Base-by-base conservation (phyloP, 371 early-diverging fungal genomes). In the Sporodiniella umbellata region DNA sequence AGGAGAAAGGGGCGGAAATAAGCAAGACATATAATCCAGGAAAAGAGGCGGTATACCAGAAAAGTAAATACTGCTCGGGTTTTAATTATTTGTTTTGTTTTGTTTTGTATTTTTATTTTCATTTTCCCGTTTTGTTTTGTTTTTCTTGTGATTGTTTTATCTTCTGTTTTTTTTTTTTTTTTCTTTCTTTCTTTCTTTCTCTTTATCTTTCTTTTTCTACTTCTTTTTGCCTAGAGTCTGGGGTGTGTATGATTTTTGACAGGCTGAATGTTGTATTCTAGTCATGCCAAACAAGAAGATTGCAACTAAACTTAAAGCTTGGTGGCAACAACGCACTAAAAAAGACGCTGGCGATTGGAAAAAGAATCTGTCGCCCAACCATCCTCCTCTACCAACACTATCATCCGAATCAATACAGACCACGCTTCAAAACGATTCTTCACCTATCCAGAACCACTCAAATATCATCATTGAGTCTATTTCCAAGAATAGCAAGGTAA, bases 51-150 rank as follows among this genome's bases (percentile, higher is more conserved):
- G 33, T 43, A 53, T 58, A 22, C 59, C 53, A 19, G 49, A 53
- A 48, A 53, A 53, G 53, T 58, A 48, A 58, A 58, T 53, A 47
- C 49, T 43, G 42, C 53, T 58, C 59, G 50, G 59, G 59, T 53
- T 48, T n/a, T 35, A 8, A 35, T 35, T 48, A 23, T 48, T 25
- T 25, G 17, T 48, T 24, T 48, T 48, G n/a, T 35, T 21, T 47
- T 31, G n/a, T n/a, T 47, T 15, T 37, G 18, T 37, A 37, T n/a
- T n/a, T 17, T 11, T 37, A n/a, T n/a, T n/a, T n/a, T n/a, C n/a
- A n/a, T n/a, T n/a, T 15, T 37, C 37, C 17, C 11, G 17, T 42
- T 40, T 33, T 39, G 14, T 48, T n/a, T 18, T 48, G 43, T 52
- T 18, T 28, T 43, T 22, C 33, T 48, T 19, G 24, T 33, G 23